Evolutionary conservation across 495 filamentous ascomycete species (phyloP), one percentile per base, ranked within the genome.

Genomic region (Talaromyces wortmannii): DNA sequence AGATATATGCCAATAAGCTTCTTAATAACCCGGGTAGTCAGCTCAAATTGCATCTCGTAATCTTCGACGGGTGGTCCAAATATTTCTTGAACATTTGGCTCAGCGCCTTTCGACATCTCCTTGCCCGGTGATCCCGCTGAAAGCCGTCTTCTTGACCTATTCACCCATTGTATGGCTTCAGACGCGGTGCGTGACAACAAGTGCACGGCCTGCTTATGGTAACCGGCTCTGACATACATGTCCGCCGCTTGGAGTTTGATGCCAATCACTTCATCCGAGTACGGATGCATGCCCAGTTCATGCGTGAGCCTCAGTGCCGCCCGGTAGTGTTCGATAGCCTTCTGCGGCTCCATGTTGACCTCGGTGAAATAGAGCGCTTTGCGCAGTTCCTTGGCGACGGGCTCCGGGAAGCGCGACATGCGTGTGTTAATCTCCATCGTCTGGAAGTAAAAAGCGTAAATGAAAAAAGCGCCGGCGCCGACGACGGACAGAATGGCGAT

Each of bases 291-390:
- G 0, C 82, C 81, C 44, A 86, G 59, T 62, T 92, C 83, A 16
- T 80, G 67, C 36, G 88, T 89, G 13, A 83, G 75, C 56, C 78
- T 71, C 44, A 97, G 67, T 3, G 92, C 94, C 48, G 84, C 75
- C 56, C 81, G 82, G 67, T 95, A 97, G 68, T 90, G 87, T 52
- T 87, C 85, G 42, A 95, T 69, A 2, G 94, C 91, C 48, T 83
- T 76, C 48, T 81, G 70, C n/a, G 87, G 83, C 44, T 94, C 82
- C 7, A 84, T 72, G 31, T 80, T 70, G 58, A 84, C 79, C 62
- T 96, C 88, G 62, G 83, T 88, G 70, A 88, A 96, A 70, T 90
- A 97, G 13, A 97, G 74, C 0, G 89, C 94, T 45, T 82, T 81
- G n/a, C 94, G 90, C 11, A 99, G 78, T 48, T 86, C 78, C 48